Evolutionary conservation across 306 rosid genomes (phyloP), one percentile per base, ranked within the genome.

Genomic region (Cicer arietinum): DNA sequence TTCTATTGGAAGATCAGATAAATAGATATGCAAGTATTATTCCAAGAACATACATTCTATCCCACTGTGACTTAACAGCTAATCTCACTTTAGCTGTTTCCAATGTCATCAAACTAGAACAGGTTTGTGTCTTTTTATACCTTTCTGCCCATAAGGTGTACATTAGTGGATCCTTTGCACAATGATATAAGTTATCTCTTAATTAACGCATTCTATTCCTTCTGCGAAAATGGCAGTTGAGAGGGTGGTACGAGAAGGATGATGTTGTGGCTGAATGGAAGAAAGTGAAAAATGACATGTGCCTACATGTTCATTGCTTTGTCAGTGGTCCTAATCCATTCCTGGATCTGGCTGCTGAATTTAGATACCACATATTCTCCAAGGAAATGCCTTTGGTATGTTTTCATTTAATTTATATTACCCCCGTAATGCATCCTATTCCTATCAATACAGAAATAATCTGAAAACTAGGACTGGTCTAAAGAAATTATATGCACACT

Each of bases 231-330:
- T 73, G 83, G 64, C 87, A 94, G 98, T 79, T 94, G 81, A 88
- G 85, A 84, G 97, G 98, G 47, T 94, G 98, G 98, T 91, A 94
- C 20, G 86, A 84, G 71, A 91, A 88, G 86, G 98, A 94, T 77
- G 98, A 94, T 79, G 97, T 94, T 74, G 97, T 94, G 43, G 98
- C 97, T 22, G 98, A 91, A 81, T 94, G 98, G 98, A 94, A 94
- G 89, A 90, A 85, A 80, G 98, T 94, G 74, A 86, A 87, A 48
- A 90, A 85, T 57, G 96, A 94, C 71, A 83, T 91, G 96, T 94
- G 94, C 79, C 85, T 94, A 12, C 96, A 94, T 84, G 84, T 94
- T 62, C 98, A 91, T 85, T 94, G 98, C 88, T 91, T 87, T 81
- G 96, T 94, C 61, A 90, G 98, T 71, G 98, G 98, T 74, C 98